A percentile compares a stretch with the other conserved stretches of the same genome.
Evolutionary conservation across 805 yeast species (phyloP).

Genomic region (Yamadazyma sp.): DNA sequence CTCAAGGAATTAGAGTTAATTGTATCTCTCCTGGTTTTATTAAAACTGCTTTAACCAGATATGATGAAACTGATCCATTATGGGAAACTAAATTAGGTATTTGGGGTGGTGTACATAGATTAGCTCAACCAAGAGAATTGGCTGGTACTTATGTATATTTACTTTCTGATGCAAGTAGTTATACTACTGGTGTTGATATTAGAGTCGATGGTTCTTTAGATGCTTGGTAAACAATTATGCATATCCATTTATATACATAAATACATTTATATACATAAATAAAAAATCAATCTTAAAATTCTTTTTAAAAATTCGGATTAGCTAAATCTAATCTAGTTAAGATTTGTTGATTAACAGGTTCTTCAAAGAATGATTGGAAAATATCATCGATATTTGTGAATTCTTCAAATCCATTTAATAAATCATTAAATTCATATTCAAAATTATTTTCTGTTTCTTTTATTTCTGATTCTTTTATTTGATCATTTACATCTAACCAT

Average conservation of each 20-base stretch:
- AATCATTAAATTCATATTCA: constrained; percentile 1
- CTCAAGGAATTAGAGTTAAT: constrained; percentile 47
- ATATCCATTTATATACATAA: constrained; percentile 24
- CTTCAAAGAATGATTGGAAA: constrained; percentile 8
- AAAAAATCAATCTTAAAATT: constrained; percentile 27
- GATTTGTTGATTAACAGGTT: constrained; percentile 7
- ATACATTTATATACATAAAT: too few relatives aligned
- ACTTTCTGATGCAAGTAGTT: constrained; percentile 72
- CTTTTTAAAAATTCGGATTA: constrained; percentile 15
- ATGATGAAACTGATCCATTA: constrained; percentile 20
- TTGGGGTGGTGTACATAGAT: constrained; percentile 10
- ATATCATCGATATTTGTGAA: constrained; percentile 5
- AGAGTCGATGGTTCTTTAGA: constrained; percentile 64
- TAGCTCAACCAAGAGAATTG: constrained; percentile 64
- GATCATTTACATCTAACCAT: constrained; percentile 1
- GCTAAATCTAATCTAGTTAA: constrained; percentile 9
- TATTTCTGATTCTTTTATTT: neutral
- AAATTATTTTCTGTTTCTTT: neutral
- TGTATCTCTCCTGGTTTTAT: constrained; percentile 42
- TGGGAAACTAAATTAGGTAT: constrained; percentile 21
- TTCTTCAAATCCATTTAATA: constrained; percentile 2
- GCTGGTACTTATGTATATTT: constrained; percentile 73
- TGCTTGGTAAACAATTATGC: constrained; percentile 11
- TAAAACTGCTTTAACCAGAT: constrained; percentile 34
- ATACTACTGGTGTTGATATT: constrained; percentile 69